These are phyloP conservation scores for Podospora bellae-mahoneyi DNA, from an alignment of 495 filamentous ascomycete genomes.

Conservation along the genomic window DNA sequence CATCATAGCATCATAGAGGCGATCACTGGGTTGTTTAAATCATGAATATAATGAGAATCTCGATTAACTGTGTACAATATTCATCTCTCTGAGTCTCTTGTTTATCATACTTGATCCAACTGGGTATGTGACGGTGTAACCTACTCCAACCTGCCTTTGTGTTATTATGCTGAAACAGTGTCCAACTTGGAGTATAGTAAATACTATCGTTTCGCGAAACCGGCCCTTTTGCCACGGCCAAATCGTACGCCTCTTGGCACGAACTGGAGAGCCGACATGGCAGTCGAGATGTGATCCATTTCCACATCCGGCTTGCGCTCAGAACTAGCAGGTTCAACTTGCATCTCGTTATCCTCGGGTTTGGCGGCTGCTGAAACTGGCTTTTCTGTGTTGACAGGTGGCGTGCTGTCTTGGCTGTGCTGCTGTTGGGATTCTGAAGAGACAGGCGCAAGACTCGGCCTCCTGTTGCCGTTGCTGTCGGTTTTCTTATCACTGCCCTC, in stretches of 20 bases:
- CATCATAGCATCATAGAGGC: not conserved
- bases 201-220: conserved; percentile 40
- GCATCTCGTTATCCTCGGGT: not conserved
- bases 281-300: conserved; percentile 68
- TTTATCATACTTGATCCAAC: not conserved
- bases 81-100: not conserved
- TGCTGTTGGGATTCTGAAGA: conserved; percentile 18
- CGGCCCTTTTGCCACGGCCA: conserved; percentile 54
- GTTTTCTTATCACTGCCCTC: not conserved
- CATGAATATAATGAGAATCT: not conserved
- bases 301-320: conserved; percentile 49
- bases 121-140: not conserved
- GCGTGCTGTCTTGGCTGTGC: conserved; percentile 1
- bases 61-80: not conserved
- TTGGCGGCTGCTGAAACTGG: not conserved
- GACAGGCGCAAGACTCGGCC: conserved; percentile 37
- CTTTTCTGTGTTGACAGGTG: not conserved
- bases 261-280: conserved; percentile 81
- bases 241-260: conserved; percentile 75
- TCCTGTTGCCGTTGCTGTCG: conserved; percentile 19
- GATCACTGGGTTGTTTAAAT: not conserved
- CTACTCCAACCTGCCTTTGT: not conserved
- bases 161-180: too few relatives aligned
- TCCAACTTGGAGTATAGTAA: too few relatives aligned
- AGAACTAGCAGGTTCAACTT: not conserved